Conservation (phyloP, 2,329 filamentous ascomycete genomes). For the Meredithiella fracta region DNA sequence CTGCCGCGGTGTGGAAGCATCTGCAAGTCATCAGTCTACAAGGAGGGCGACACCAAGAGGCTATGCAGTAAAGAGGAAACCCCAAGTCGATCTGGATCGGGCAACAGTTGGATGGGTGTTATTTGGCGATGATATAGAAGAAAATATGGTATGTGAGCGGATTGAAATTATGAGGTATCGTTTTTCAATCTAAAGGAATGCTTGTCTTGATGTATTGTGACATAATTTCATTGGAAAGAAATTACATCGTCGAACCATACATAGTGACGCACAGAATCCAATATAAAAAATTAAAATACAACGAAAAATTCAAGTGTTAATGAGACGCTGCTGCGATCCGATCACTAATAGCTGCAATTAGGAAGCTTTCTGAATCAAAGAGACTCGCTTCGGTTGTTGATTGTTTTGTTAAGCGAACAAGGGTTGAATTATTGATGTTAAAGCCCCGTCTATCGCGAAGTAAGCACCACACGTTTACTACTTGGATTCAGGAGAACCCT, state of each 20-base stretch:
- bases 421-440: not conserved
- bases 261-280: too few relatives aligned
- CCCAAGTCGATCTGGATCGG: not conserved
- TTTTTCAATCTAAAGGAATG: too few relatives aligned
- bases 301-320: too few relatives aligned
- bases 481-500: too few relatives aligned
- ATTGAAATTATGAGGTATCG: too few relatives aligned
- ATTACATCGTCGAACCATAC: too few relatives aligned
- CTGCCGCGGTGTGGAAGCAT: not conserved
- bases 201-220: too few relatives aligned
- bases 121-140: not conserved
- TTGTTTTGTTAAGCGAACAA: not conserved
- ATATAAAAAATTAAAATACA: too few relatives aligned
- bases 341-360: not conserved
- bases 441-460: not conserved
- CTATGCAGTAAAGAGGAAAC: not conserved
- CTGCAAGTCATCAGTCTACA: not conserved
- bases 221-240: too few relatives aligned
- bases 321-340: not conserved
- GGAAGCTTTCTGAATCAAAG: not conserved
- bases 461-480: not conserved
- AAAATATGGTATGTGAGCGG: too few relatives aligned
- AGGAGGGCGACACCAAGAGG: not conserved
- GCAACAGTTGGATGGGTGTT: not conserved
- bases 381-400: not conserved